A percentile compares a stretch with the other conserved stretches of the same genome.
Conservation (phyloP, 495 filamentous ascomycete species). For the Tetracladium setigerum region DNA sequence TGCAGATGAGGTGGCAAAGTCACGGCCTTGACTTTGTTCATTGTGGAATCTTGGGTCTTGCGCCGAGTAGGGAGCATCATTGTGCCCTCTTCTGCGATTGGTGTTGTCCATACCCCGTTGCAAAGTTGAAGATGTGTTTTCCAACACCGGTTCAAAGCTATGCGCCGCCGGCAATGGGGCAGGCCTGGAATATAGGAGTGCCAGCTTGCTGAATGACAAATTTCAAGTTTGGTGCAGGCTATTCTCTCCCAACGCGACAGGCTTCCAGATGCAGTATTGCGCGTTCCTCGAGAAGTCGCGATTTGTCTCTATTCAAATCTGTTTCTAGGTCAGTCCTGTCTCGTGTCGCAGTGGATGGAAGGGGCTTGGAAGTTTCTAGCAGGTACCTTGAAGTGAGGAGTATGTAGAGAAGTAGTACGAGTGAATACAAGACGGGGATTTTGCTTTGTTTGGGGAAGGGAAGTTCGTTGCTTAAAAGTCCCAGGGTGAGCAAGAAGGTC, state of each 20-base stretch:
- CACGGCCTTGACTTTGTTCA: slow-evolving; percentile 30
- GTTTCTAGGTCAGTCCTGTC: background rate
- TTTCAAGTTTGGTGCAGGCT: background rate
- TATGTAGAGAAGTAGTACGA: no score
- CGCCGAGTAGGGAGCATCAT: slow-evolving; percentile 46
- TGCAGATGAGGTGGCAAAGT: slow-evolving; percentile 31
- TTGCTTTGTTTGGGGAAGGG: no score
- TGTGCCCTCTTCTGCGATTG: slow-evolving; percentile 55
- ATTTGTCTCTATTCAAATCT: background rate
- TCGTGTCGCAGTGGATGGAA: background rate
- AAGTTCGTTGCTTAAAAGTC: slow-evolving; percentile 3
- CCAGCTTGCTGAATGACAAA: slow-evolving; percentile 41
- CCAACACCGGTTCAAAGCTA: slow-evolving; percentile 38
- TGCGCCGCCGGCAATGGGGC: slow-evolving; percentile 52
- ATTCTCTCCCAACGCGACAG: background rate
- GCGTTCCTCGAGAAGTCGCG: no score
- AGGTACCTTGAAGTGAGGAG: background rate
- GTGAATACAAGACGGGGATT: no score
- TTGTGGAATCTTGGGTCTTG: slow-evolving; percentile 36
- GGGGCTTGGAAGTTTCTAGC: background rate
- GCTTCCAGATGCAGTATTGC: no score
- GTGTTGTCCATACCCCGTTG: slow-evolving; percentile 64
- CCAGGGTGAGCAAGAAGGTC: background rate
- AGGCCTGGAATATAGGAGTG: slow-evolving; percentile 45
- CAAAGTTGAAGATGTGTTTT: slow-evolving; percentile 32